Base-by-base conservation (phyloP, 352 stramenopile genomes). In the Pythium vanterpoolii region DNA sequence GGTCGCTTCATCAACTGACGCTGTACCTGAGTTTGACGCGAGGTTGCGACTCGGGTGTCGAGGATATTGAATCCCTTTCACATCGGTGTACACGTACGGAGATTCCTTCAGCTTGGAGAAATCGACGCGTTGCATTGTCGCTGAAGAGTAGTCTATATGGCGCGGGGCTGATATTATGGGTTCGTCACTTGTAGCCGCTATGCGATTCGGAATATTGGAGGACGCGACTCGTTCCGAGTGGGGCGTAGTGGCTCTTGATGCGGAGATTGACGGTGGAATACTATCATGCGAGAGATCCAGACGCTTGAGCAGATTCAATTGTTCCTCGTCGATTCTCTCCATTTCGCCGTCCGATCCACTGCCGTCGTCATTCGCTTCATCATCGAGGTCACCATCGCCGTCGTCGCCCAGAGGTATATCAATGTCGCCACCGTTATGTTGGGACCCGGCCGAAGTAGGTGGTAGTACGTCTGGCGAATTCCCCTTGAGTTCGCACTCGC, bases 281-380 rank as follows among this genome's bases (percentile, higher is more conserved):
- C 33, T 14, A 38, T 14, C 43, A 8, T 5, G 10, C 10, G 43
- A 28, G 10, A 49, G 21, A 21, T 30, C 13, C 9, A 49, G 43
- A 16, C 23, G 43, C 23, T 26, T 16, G 14, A 49, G 16, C 9
- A 28, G 3, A 7, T 7, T 33, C 24, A 38, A 9, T 9, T 38
- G 16, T 9, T 38, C 33, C n/a, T n/a, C n/a, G n/a, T 38, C 11
- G 10, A n/a, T 42, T n/a, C 34, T 44, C 50, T 24, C 50, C 40
- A 1, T 11, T 1, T 68, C 66, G 4, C 56, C 63, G 16, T 83
- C 73, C 5, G 74, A 63, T 31, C 87, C 76, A 38, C 72, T 79
- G 18, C 38, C 61, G 11, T 81, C 76, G 45, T 86, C 72, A 33
- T 78, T 72, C 13, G 64, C 62, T 14, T 63, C 55, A 26, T 42